Conservation (phyloP, 2,329 filamentous ascomycete species). For the Beauveria pseudobassiana region DNA sequence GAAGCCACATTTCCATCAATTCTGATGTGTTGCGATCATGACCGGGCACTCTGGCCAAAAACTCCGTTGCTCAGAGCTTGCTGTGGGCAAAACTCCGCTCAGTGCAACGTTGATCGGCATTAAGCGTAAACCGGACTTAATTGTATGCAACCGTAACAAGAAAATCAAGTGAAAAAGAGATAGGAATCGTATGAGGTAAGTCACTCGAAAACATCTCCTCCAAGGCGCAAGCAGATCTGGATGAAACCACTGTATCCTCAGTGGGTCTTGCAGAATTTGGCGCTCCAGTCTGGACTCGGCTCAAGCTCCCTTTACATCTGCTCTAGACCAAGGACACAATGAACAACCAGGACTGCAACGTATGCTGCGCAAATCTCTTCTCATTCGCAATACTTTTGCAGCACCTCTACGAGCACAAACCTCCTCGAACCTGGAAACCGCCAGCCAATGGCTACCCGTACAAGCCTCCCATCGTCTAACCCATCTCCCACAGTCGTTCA, state of each 20-base stretch:
- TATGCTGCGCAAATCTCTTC: conserved; percentile 27
- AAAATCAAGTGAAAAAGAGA: neutral
- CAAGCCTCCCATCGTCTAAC: neutral
- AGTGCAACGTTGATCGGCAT: neutral
- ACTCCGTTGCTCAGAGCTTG: neutral
- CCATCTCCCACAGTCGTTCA: neutral
- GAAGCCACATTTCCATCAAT: too few species aligned
- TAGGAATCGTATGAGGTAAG: too few species aligned
- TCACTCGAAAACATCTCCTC: too few species aligned
- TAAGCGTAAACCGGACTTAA: too few species aligned
- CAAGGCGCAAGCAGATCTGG: neutral
- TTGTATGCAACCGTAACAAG: too few species aligned
- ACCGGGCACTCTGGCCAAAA: neutral
- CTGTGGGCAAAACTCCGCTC: neutral
- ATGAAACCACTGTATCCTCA: neutral
- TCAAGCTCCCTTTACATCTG: neutral
- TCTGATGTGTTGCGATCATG: neutral
- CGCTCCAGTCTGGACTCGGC: neutral
- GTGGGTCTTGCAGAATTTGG: neutral
- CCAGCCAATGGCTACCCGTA: conserved; percentile 1
- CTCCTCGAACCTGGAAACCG: conserved; percentile 14
- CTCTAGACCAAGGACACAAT: conserved; percentile 12
- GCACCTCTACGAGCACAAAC: conserved; percentile 22
- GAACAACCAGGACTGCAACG: conserved; percentile 21
- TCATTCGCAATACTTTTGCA: conserved; percentile 31